phyloP scores from a whole-genome alignment of 306 rosid genomes.

The Cucumis hystrix region DNA sequence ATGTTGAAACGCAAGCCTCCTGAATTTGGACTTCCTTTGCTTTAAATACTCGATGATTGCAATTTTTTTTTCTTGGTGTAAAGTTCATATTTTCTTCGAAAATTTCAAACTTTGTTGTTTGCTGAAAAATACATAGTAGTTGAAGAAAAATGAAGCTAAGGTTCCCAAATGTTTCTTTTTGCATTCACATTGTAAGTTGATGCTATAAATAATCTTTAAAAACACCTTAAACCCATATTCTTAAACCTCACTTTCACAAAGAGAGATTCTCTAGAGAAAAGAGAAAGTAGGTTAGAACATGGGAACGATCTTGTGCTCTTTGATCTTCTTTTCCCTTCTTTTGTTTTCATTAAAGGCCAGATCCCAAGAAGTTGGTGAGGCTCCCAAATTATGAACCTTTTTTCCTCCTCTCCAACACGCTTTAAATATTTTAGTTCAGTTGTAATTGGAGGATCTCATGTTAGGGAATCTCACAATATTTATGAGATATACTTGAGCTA shows the following conservation, averaged over 20 bases:
- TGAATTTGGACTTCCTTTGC: background rate
- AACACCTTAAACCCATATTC: background rate
- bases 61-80: background rate
- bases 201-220: background rate
- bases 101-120: background rate
- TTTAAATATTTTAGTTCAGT: no score
- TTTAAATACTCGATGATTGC: background rate
- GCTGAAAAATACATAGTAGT: background rate
- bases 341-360: background rate
- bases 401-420: no score
- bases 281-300: background rate
- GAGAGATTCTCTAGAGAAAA: background rate
- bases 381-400: background rate
- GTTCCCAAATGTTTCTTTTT: background rate
- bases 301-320: background rate
- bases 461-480: no score
- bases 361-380: constrained; percentile 10
- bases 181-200: background rate
- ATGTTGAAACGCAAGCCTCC: background rate
- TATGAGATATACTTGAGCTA: no score
- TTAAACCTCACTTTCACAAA: background rate
- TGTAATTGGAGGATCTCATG: no score
- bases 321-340: background rate
- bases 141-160: background rate
- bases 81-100: background rate